Evolutionary conservation across 768 basidiomycete genomes (phyloP).

Genomic region (Suillus fuscotomentosus): DNA sequence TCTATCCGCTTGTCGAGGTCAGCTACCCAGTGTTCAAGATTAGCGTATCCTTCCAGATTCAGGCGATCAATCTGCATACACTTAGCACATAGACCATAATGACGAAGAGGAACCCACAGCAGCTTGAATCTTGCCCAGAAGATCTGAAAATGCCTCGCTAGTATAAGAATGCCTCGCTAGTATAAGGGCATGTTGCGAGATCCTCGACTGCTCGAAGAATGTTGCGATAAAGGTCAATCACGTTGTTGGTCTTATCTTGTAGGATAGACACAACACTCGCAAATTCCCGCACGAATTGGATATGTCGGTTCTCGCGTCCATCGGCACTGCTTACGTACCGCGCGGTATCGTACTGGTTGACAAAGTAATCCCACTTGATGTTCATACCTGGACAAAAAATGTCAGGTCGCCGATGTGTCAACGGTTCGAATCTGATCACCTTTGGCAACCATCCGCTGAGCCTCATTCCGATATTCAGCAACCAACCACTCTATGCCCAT

Average conservation of each 20-base stretch:
- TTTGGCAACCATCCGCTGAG: constrained; percentile 88
- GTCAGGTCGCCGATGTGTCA: not conserved
- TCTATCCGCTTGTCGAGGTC: constrained; percentile 85
- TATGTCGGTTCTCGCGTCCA: constrained; percentile 81
- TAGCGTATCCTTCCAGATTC: constrained; percentile 94
- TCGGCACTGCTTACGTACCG: constrained; percentile 75
- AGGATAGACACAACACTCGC: constrained; percentile 89
- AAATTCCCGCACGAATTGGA: constrained; percentile 93
- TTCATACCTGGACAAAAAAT: constrained; percentile 67
- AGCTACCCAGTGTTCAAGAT: constrained; percentile 89
- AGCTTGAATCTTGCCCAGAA: constrained; percentile 78
- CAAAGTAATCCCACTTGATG: constrained; percentile 95
- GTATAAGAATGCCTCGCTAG: constrained; percentile 86
- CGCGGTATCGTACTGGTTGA: constrained; percentile 87
- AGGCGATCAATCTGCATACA: constrained; percentile 80
- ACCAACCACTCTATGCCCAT: constrained; percentile 93
- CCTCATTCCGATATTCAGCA: constrained; percentile 91
- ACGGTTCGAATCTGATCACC: constrained; percentile 42
- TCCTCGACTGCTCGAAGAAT: constrained; percentile 85
- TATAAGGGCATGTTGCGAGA: constrained; percentile 83
- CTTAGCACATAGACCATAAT: not conserved
- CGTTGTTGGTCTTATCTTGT: constrained; percentile 95
- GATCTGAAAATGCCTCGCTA: constrained; percentile 74
- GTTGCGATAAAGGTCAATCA: constrained; percentile 89
- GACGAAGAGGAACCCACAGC: constrained; percentile 50